These are phyloP conservation scores for Trebouxiophyceae sp. DNA, from an alignment of 163 green algal genomes.

Conservation along the genomic window DNA sequence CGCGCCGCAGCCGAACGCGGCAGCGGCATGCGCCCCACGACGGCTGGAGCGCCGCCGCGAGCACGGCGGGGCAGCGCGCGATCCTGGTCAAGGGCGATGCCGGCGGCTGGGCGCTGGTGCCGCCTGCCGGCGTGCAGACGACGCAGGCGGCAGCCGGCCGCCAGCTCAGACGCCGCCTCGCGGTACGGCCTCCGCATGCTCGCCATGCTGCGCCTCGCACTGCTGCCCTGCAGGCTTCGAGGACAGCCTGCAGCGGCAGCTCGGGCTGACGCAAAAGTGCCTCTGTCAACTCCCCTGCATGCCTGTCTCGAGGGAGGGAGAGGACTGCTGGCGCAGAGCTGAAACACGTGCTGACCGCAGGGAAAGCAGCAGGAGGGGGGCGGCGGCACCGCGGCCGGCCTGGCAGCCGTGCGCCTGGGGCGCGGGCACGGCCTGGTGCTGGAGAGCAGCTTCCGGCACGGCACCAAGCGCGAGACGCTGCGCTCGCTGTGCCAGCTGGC, in stretches of 20 bases:
- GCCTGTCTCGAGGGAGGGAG: too few species aligned
- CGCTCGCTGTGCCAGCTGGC: slow-evolving; percentile 51
- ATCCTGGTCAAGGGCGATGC: slow-evolving; percentile 28
- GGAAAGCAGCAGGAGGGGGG: too few species aligned
- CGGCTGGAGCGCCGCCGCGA: slow-evolving; percentile 15
- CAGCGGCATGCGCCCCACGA: too few species aligned
- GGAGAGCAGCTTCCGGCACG: slow-evolving; percentile 41
- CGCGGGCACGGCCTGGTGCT: slow-evolving; percentile 21
- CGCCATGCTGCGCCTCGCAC: too few species aligned
- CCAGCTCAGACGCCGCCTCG: slow-evolving; percentile 4
- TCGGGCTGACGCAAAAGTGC: too few species aligned
- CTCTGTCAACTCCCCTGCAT: too few species aligned
- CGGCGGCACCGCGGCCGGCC: slow-evolving; percentile 14
- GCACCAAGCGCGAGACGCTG: slow-evolving; percentile 47
- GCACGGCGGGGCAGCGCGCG: slow-evolving; percentile 37
- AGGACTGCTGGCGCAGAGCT: too few species aligned
- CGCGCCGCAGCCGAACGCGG: too few species aligned
- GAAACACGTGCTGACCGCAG: too few species aligned
- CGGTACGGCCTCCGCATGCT: slow-evolving; percentile 3
- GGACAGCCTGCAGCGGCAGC: too few species aligned
- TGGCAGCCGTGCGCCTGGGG: slow-evolving; percentile 39
- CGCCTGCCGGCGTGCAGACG: slow-evolving; percentile 19
- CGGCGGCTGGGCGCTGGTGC: slow-evolving; percentile 37
- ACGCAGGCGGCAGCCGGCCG: neutral
- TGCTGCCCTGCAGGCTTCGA: too few species aligned